Percentiles rank a stretch among this genome's conserved stretches.
Conservation (phyloP, 306 rosid species). For the Cyclanthera cordifolia region DNA sequence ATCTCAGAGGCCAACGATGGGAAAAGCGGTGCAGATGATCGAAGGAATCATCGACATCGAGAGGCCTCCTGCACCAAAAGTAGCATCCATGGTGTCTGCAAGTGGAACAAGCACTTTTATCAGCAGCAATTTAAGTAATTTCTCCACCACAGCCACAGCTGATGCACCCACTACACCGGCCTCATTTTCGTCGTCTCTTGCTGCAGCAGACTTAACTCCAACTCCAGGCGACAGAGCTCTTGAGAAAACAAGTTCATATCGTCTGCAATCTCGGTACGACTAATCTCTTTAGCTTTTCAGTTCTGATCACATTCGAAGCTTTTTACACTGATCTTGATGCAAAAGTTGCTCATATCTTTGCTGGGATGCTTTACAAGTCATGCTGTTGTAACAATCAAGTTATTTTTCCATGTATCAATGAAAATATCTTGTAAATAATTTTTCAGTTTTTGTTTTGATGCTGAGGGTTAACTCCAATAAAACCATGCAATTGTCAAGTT, state of each 20-base stretch:
- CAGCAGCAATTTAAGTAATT: constrained; percentile 34
- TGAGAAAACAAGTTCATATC: constrained; percentile 34
- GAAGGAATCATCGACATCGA: constrained; percentile 56
- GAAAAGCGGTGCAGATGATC: constrained; percentile 71
- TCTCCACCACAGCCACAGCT: constrained; percentile 19
- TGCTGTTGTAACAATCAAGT: neutral
- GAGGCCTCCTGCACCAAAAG: constrained; percentile 47
- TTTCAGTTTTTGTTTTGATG: neutral
- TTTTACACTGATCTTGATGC: neutral
- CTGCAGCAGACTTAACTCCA: constrained; percentile 15
- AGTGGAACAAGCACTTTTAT: constrained; percentile 25
- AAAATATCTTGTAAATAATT: neutral
- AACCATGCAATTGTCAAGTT: neutral
- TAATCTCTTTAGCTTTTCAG: neutral
- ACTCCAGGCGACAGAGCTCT: constrained; percentile 19
- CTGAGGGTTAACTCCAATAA: neutral
- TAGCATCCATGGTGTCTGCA: constrained; percentile 23
- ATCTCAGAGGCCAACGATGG: constrained; percentile 64
- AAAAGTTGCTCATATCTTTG: neutral
- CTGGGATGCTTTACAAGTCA: neutral
- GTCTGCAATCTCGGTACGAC: constrained; percentile 21
- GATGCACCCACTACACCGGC: constrained; percentile 27
- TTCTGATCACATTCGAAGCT: neutral
- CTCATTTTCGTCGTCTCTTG: constrained; percentile 30
- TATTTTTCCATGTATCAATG: neutral